A percentile compares a stretch with the other conserved stretches of the same genome.
These are phyloP conservation scores for Neoscytalidium dimidiatum DNA, from an alignment of 2,329 filamentous ascomycete genomes.

Conservation along the genomic window DNA sequence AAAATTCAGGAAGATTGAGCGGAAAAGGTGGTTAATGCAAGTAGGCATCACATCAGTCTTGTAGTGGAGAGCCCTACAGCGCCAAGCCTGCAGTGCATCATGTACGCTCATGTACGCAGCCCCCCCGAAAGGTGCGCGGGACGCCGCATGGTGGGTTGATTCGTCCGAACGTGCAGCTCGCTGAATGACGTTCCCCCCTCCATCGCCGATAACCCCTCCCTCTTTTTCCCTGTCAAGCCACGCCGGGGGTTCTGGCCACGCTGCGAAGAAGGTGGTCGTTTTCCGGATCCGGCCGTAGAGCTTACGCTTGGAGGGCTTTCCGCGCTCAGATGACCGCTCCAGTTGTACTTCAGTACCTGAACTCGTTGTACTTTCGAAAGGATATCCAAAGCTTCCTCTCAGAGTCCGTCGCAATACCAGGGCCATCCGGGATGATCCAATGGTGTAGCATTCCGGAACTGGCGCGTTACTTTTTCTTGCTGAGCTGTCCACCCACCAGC, in stretches of 20 bases:
- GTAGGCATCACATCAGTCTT: background rate
- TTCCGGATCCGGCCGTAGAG: too few relatives aligned
- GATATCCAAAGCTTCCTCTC: background rate
- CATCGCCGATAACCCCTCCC: background rate
- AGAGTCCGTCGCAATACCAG: background rate
- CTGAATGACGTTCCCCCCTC: background rate
- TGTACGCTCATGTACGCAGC: background rate
- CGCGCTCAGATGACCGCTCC: too few relatives aligned
- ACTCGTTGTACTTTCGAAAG: too few relatives aligned
- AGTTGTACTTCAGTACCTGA: too few relatives aligned
- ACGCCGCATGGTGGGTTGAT: background rate
- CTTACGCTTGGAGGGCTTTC: too few relatives aligned
- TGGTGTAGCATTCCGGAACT: too few relatives aligned
- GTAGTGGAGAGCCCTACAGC: constrained; percentile 4
- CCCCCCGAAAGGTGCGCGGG: background rate
- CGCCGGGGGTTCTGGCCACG: too few relatives aligned
- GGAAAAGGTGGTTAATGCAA: background rate
- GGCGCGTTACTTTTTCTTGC: too few relatives aligned
- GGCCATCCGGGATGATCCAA: too few relatives aligned
- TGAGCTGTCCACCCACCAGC: too few relatives aligned
- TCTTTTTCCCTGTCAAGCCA: background rate
- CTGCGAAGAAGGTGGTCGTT: too few relatives aligned
- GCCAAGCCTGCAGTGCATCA: background rate
- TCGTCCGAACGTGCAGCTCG: background rate
- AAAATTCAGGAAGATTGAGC: too few relatives aligned